phyloP scores from a whole-genome alignment of 2,329 filamentous ascomycete genomes.

The Stagonosporopsis cucurbitacearum region DNA sequence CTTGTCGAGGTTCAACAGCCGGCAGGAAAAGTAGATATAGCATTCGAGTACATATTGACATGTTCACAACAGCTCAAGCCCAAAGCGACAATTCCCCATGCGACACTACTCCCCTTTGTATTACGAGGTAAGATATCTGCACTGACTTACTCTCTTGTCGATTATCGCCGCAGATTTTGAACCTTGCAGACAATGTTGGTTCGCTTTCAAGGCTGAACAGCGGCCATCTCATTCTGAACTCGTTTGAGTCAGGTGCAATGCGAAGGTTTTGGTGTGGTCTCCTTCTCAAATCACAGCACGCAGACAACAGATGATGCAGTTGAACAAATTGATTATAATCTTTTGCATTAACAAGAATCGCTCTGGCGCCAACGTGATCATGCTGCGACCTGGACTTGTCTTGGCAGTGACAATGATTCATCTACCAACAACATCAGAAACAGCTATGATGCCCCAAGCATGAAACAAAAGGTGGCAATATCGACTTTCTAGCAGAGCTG shows the following conservation, averaged over 20 bases:
- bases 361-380: constrained; percentile 38
- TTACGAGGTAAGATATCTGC: neutral
- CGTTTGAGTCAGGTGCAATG: neutral
- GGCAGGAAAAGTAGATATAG: constrained; percentile 19
- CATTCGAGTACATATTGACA: constrained; percentile 21
- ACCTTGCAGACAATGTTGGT: neutral
- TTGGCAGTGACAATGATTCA: constrained; percentile 24
- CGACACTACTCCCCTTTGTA: constrained; percentile 11
- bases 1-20: constrained; percentile 24
- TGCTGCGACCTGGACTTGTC: constrained; percentile 26
- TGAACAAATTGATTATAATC: constrained; percentile 35
- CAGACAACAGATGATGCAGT: neutral
- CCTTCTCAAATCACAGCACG: neutral
- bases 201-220: neutral
- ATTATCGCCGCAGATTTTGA: neutral
- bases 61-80: constrained; percentile 20
- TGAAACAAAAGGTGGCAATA: constrained; percentile 31
- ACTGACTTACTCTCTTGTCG: neutral
- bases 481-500: constrained; percentile 9
- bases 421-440: constrained; percentile 18
- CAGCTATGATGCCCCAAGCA: constrained; percentile 34
- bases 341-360: constrained; percentile 47
- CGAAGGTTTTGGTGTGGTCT: neutral
- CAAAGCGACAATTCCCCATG: constrained; percentile 26
- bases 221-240: neutral